Percentiles rank a stretch among this genome's conserved stretches.
Conservation (phyloP, 2,329 filamentous ascomycete species). For the Fusarium irregulare region DNA sequence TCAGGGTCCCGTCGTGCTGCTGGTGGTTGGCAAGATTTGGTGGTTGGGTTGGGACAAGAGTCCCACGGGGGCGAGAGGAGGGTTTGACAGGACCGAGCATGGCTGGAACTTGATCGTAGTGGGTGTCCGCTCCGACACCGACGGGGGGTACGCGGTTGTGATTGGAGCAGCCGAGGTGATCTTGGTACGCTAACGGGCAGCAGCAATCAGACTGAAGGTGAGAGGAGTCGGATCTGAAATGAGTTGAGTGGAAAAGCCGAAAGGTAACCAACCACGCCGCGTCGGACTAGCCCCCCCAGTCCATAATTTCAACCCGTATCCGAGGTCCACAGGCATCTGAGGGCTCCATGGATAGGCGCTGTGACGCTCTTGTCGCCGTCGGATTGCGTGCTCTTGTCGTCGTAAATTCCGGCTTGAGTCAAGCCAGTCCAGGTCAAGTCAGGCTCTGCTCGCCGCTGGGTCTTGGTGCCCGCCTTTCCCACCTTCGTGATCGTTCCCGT, state of each 20-base stretch:
- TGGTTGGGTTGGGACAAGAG: slow-evolving; percentile 36
- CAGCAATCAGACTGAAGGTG: slow-evolving; percentile 28
- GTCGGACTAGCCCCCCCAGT: slow-evolving; percentile 35
- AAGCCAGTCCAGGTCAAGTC: slow-evolving; percentile 38
- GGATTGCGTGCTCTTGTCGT: slow-evolving; percentile 45
- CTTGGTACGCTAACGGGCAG: slow-evolving; percentile 26
- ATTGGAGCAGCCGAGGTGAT: slow-evolving; percentile 35
- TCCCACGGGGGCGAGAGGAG: slow-evolving; percentile 42
- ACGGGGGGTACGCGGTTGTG: slow-evolving; percentile 34
- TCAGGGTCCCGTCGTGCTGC: slow-evolving; percentile 41
- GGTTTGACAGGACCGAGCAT: slow-evolving; percentile 43
- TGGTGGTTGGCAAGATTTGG: slow-evolving; percentile 40
- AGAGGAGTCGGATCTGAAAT: slow-evolving; percentile 32
- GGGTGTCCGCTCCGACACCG: slow-evolving; percentile 33
- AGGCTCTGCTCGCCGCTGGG: slow-evolving; percentile 34
- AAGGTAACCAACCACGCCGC: slow-evolving; percentile 41
- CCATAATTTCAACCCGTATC: slow-evolving; percentile 45
- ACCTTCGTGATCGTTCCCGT: slow-evolving; percentile 34
- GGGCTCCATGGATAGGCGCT: slow-evolving; percentile 39
- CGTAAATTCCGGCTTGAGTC: slow-evolving; percentile 35
- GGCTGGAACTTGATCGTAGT: slow-evolving; percentile 40
- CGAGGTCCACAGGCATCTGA: slow-evolving; percentile 34
- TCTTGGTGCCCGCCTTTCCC: slow-evolving; percentile 35
- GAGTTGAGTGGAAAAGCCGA: slow-evolving; percentile 33
- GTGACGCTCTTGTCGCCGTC: slow-evolving; percentile 41